Evolutionary conservation across 176 grass and related monocot genomes (phyloP).

Genomic region (Carex kokanica): DNA sequence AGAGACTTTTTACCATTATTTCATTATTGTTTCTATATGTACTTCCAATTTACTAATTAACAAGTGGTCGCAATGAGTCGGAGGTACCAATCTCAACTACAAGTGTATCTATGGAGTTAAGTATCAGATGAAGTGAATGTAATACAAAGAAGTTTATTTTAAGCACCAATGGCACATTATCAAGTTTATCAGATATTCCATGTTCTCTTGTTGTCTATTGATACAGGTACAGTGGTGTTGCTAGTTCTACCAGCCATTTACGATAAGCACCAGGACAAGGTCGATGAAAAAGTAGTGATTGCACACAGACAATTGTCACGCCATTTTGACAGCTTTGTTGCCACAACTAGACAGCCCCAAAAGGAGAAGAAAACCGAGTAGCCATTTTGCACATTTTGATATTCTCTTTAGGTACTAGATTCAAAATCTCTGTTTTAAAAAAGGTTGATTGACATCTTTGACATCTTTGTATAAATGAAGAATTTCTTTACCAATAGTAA

Average conservation of each 20-base stretch:
- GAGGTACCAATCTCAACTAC: not conserved
- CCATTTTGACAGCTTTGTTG: constrained; percentile 39
- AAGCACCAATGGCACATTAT: not conserved
- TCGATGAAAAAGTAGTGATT: constrained; percentile 74
- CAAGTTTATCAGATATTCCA: not conserved
- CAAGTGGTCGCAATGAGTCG: not conserved
- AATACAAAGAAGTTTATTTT: not conserved
- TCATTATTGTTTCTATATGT: not conserved
- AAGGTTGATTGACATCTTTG: constrained; percentile 1
- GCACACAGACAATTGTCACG: constrained; percentile 49
- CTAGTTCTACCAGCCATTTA: constrained; percentile 64
- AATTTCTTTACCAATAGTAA: not conserved
- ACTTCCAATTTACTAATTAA: constrained; percentile 16
- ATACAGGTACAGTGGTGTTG: constrained; percentile 49
- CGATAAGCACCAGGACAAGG: constrained; percentile 80
- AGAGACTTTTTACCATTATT: not conserved
- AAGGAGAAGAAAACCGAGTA: constrained; percentile 96
- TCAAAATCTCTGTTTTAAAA: not conserved
- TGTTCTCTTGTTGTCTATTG: not conserved
- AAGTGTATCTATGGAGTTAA: not conserved
- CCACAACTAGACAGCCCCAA: constrained; percentile 36
- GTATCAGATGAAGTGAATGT: not conserved
- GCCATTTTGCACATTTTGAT: not conserved
- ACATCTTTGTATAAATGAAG: not conserved
- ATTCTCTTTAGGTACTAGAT: constrained; percentile 10